Base-by-base conservation (phyloP, 306 rosid genomes). In the Acacia crassicarpa region DNA sequence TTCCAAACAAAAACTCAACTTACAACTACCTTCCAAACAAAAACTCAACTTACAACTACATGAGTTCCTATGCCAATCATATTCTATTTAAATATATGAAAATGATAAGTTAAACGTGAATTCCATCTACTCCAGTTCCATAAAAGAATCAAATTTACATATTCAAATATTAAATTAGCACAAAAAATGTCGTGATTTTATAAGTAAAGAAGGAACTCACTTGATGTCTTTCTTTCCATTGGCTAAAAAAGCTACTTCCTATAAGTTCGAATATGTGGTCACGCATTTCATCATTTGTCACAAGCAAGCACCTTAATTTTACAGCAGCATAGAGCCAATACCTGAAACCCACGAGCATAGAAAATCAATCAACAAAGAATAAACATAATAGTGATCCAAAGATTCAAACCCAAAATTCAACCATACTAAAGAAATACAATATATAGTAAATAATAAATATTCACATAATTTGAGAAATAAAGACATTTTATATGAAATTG, bases 171-270 rank as follows among this genome's bases (percentile, higher is more conserved):
- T 69, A 71, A 66, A 54, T 56, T 16, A 68, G 46, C 72, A 25
- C 9, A 49, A 43, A 62, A 40, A 62, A 41, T 61, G 23, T 25
- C 14, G 62, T 66, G 9, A 74, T n/a, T 25, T 67, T 25, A 19
- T 54, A 63, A 81, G 46, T 77, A 67, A 46, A 70, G 61, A 76
- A 40, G 79, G 56, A 74, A 83, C 85, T 78, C 85, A 93, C 99
- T 67, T 92, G 99, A 86, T 95, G 99, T 80, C 89, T 88, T 86
- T 93, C 98, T 86, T 95, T 95, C 99, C 99, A 95, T 86, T 91
- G 91, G 74, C 81, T 90, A 65, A 95, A 91, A 91, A 92, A 91
- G 87, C 83, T 90, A 77, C 88, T 89, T 84, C 96, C 97, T 22
- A 92, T 76, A 77, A 95, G 96, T 80, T 93, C 97, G 85, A 93